Percentiles rank a stretch among this genome's conserved stretches.
These are phyloP conservation scores for Pseudogymnoascus sp. DNA, from an alignment of 2,329 filamentous ascomycete species.

Conservation along the genomic window DNA sequence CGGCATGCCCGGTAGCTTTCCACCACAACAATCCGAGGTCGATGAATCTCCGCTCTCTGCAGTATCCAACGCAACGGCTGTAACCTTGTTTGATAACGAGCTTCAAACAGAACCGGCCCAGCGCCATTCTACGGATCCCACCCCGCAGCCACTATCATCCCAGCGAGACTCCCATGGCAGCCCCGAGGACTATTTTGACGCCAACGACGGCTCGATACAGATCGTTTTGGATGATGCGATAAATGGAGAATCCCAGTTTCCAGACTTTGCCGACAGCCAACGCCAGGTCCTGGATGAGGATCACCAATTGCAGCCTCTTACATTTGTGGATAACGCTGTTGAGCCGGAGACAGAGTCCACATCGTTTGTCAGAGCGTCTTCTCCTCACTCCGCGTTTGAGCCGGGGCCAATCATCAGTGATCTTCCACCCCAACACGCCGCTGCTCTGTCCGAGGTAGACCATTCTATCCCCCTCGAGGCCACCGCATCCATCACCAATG, in stretches of 20 bases:
- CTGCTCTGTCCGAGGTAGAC: background rate
- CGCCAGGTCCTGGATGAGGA: background rate
- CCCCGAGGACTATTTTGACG: slow-evolving; percentile 12
- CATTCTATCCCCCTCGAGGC: background rate
- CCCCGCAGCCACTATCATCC: slow-evolving; percentile 22
- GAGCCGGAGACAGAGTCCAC: slow-evolving; percentile 1
- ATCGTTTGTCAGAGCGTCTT: background rate
- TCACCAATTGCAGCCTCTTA: background rate
- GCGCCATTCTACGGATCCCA: slow-evolving; percentile 17
- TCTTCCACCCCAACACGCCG: background rate
- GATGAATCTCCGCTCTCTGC: slow-evolving; percentile 51
- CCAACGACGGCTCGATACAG: slow-evolving; percentile 20
- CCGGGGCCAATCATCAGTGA: background rate
- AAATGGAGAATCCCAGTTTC: slow-evolving; percentile 16
- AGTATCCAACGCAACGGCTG: slow-evolving; percentile 50
- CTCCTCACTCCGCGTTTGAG: background rate
- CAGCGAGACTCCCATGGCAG: slow-evolving; percentile 13
- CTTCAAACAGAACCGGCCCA: slow-evolving; percentile 49
- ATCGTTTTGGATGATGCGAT: slow-evolving; percentile 23
- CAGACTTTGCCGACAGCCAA: background rate
- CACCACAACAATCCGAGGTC: slow-evolving; percentile 29
- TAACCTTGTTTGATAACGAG: slow-evolving; percentile 67
- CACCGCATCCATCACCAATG: background rate
- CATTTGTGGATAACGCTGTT: background rate
- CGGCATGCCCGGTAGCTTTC: slow-evolving; percentile 58